Evolutionary conservation across 2,329 filamentous ascomycete species (phyloP).

Genomic region (Colletotrichum musae): DNA sequence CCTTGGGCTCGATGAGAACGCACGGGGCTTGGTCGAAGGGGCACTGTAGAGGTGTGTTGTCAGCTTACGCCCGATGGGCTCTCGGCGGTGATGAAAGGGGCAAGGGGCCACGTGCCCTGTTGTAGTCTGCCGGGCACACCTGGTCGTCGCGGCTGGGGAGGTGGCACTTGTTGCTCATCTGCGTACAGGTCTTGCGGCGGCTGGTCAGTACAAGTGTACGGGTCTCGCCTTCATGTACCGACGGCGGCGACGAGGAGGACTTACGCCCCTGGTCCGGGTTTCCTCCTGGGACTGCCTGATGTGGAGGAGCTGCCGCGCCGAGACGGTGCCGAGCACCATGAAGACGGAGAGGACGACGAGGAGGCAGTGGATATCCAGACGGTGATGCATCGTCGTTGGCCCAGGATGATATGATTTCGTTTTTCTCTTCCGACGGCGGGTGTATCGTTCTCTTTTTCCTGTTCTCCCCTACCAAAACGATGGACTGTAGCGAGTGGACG

Average conservation of each 20-base stretch:
- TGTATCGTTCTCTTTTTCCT: no score
- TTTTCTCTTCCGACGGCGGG: not conserved
- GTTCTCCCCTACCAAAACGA: not conserved
- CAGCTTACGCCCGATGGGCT: not conserved
- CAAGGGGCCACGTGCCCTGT: constrained; percentile 20
- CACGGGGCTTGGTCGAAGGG: constrained; percentile 34
- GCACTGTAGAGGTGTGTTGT: constrained; percentile 21
- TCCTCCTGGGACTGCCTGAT: constrained; percentile 31
- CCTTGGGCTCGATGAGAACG: constrained; percentile 36
- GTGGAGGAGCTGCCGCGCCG: constrained; percentile 21
- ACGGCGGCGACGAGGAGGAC: not conserved
- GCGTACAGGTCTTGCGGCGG: constrained; percentile 22
- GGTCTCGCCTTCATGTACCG: no score
- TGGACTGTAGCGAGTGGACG: not conserved
- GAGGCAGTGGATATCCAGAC: not conserved
- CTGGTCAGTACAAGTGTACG: not conserved
- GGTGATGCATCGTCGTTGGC: not conserved
- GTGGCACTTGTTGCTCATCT: constrained; percentile 39
- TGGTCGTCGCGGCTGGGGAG: constrained; percentile 25
- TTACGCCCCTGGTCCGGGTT: constrained; percentile 32
- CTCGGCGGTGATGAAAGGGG: not conserved
- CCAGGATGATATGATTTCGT: not conserved
- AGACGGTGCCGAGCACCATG: constrained; percentile 2
- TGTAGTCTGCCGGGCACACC: constrained; percentile 37
- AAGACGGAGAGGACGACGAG: not conserved